Conservation (phyloP, 768 basidiomycete species). For the Podaxis rugospora region DNA sequence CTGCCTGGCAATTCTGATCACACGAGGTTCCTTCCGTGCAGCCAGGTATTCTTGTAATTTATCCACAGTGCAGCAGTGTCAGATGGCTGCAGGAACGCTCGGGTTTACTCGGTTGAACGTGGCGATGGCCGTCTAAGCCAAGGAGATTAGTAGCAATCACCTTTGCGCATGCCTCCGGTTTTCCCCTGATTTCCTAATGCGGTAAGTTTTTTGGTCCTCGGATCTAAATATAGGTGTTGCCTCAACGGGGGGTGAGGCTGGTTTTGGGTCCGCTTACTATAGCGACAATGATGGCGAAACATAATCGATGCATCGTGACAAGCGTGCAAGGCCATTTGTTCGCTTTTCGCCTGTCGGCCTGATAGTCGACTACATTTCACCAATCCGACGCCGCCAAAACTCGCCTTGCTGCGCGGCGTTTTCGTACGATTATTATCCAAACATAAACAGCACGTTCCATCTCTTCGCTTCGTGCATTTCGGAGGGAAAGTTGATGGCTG, state of each 20-base stretch:
- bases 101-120: constrained; percentile 11
- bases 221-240: constrained; percentile 18
- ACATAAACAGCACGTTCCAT: background rate
- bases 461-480: constrained; percentile 12
- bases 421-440: background rate
- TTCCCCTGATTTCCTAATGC: constrained; percentile 6
- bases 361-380: constrained; percentile 11
- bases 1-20: constrained; percentile 2
- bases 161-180: background rate
- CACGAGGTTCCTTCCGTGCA: background rate
- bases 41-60: background rate
- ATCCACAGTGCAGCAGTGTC: background rate
- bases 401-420: constrained; percentile 7
- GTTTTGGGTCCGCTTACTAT: constrained; percentile 13
- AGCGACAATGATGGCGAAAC: constrained; percentile 13
- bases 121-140: constrained; percentile 1
- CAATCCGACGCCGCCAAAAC: background rate
- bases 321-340: constrained; percentile 14
- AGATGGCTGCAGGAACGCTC: background rate
- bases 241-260: background rate
- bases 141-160: constrained; percentile 5
- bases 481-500: constrained; percentile 9
- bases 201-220: constrained; percentile 20
- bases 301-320: constrained; percentile 16
- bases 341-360: constrained; percentile 7